Evolutionary conservation across 352 stramenopile genomes (phyloP).

Genomic region (Pythium dissotocum): DNA sequence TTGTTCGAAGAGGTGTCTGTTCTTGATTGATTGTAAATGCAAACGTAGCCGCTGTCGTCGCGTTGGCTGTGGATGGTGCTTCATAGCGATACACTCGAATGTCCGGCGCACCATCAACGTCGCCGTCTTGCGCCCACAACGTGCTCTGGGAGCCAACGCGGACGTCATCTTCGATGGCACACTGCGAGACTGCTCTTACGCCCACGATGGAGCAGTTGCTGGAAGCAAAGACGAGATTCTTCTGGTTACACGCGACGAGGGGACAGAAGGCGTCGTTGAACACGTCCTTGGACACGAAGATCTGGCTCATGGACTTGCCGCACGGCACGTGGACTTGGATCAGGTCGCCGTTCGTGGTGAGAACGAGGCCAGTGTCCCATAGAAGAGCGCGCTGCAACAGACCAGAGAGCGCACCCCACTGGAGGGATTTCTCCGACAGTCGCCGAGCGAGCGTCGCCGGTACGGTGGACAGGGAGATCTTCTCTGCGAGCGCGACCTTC

Average conservation of each 20-base stretch:
- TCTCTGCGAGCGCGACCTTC: background rate
- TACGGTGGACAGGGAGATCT: slow-evolving; percentile 19
- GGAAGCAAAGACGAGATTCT: slow-evolving; percentile 37
- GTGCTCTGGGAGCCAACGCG: slow-evolving; percentile 22
- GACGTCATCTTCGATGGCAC: slow-evolving; percentile 34
- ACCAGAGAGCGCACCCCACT: slow-evolving; percentile 31
- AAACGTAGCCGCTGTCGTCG: slow-evolving; percentile 9
- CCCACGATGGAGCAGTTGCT: slow-evolving; percentile 32
- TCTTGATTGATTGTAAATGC: slow-evolving; percentile 53
- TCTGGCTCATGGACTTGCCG: slow-evolving; percentile 43
- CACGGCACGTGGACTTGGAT: slow-evolving; percentile 54
- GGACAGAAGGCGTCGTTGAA: slow-evolving; percentile 25
- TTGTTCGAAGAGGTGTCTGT: slow-evolving; percentile 14
- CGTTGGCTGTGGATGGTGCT: background rate
- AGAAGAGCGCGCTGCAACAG: slow-evolving; percentile 54
- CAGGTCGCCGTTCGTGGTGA: slow-evolving; percentile 34
- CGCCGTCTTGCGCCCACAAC: slow-evolving; percentile 47
- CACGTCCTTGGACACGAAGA: slow-evolving; percentile 45
- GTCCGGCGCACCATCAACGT: slow-evolving; percentile 29
- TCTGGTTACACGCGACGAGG: slow-evolving; percentile 32
- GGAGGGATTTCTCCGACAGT: slow-evolving; percentile 12
- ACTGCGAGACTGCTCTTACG: slow-evolving; percentile 33
- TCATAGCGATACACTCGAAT: slow-evolving; percentile 37
- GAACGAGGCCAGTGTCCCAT: slow-evolving; percentile 52
- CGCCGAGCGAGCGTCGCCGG: slow-evolving; percentile 12